phyloP scores from a whole-genome alignment of 2,329 filamentous ascomycete species.

The Apiospora pterosperma region DNA sequence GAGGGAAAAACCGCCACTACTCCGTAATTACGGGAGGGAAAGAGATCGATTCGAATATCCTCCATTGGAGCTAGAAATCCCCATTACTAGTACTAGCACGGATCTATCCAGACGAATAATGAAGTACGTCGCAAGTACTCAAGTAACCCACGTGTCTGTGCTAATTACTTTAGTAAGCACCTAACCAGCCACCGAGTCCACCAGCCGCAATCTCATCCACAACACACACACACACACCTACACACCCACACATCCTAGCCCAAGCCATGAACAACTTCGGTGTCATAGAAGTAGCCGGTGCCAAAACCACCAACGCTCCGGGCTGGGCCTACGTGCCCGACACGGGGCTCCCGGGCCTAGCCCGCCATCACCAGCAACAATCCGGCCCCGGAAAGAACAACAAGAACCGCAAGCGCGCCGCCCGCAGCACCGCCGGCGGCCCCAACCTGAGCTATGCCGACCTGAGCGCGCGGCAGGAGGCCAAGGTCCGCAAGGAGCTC shows the following conservation, averaged over 20 bases:
- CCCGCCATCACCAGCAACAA: constrained; percentile 39
- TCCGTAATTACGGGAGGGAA: no score
- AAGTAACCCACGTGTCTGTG: no score
- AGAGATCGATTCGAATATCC: no score
- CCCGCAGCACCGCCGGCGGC: constrained; percentile 43
- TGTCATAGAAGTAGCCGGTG: constrained; percentile 77
- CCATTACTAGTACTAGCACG: no score
- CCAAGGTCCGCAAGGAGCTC: constrained; percentile 76
- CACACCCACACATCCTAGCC: not conserved
- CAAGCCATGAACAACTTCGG: constrained; percentile 63
- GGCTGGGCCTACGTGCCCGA: constrained; percentile 94
- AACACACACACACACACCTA: not conserved
- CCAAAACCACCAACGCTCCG: constrained; percentile 67
- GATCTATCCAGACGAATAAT: no score
- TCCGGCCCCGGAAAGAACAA: constrained; percentile 9
- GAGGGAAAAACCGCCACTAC: no score
- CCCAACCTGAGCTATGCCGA: constrained; percentile 54
- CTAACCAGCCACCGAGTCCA: no score
- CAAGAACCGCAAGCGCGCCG: constrained; percentile 65
- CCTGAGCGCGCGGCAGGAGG: constrained; percentile 76
- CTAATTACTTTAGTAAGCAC: no score
- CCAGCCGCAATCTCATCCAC: no score
- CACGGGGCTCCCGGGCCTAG: constrained; percentile 53
- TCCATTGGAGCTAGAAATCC: no score
- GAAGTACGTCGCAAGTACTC: no score